phyloP scores from a whole-genome alignment of 495 filamentous ascomycete genomes.

The Penicillium malachiteum region DNA sequence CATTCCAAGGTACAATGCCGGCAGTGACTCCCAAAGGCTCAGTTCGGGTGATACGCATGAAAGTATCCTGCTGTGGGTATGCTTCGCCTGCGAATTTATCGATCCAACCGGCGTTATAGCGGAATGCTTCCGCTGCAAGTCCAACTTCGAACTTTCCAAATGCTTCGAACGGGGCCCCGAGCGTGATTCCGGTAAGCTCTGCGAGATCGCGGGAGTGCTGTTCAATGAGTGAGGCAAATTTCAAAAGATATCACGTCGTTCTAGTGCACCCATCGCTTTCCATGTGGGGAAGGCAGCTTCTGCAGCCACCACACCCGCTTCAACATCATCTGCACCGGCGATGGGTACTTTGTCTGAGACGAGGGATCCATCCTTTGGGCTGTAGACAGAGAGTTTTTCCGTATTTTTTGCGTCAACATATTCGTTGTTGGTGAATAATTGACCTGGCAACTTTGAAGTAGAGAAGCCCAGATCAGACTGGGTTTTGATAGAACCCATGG shows the following conservation, averaged over 20 bases:
- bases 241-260: not conserved
- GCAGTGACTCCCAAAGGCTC: not conserved
- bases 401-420: slow-evolving; percentile 8
- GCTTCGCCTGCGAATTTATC: slow-evolving; percentile 4
- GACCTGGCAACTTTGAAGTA: not conserved
- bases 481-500: not conserved
- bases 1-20: slow-evolving; percentile 4
- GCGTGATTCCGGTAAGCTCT: not conserved
- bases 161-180: not conserved
- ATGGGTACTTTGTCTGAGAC: slow-evolving; percentile 14
- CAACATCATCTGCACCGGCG: slow-evolving; percentile 12
- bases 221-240: not conserved
- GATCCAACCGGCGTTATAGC: slow-evolving; percentile 4
- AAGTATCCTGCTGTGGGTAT: not conserved
- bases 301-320: slow-evolving; percentile 12
- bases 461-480: not conserved
- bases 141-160: not conserved
- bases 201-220: not conserved
- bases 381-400: slow-evolving; percentile 6
- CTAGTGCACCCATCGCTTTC: slow-evolving; percentile 1
- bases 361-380: slow-evolving; percentile 8
- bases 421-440: slow-evolving; percentile 6
- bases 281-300: slow-evolving; percentile 11
- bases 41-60: not conserved
- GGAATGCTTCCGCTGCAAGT: not conserved